Conservation (phyloP, 257 asterid genomes). For the Solanum neorickii region DNA sequence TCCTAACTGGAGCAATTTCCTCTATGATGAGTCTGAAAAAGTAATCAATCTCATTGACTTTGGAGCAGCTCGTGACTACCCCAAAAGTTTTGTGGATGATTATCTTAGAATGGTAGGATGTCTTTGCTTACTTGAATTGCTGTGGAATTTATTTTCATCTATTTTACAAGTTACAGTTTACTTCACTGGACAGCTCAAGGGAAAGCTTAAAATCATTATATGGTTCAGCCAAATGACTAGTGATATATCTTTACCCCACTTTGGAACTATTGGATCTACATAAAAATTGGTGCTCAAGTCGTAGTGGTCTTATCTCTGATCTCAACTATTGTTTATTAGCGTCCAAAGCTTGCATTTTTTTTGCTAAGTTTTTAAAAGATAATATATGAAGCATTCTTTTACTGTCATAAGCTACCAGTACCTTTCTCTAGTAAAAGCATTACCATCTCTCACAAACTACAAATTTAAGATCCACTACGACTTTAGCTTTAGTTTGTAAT, state of each 20-base stretch:
- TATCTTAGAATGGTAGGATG: constrained; percentile 73
- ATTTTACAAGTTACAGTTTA: background rate
- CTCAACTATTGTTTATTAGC: background rate
- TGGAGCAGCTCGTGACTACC: constrained; percentile 91
- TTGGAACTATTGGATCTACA: background rate
- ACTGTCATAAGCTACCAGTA: background rate
- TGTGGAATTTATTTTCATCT: background rate
- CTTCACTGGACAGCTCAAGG: background rate
- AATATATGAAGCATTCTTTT: background rate
- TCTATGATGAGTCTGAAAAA: constrained; percentile 47
- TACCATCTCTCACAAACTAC: background rate
- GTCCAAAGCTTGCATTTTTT: background rate
- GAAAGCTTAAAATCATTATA: background rate
- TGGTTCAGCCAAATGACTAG: background rate
- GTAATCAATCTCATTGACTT: constrained; percentile 85
- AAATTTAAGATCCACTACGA: background rate
- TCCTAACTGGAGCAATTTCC: constrained; percentile 98
- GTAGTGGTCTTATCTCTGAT: background rate
- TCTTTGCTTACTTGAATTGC: background rate
- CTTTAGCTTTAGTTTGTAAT: background rate
- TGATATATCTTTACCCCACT: background rate
- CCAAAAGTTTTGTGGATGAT: constrained; percentile 73
- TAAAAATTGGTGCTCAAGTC: background rate
- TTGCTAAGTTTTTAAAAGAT: background rate
- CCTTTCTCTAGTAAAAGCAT: background rate